These are phyloP conservation scores for Colletotrichum spinosum DNA, from an alignment of 2,329 filamentous ascomycete genomes.

Conservation along the genomic window DNA sequence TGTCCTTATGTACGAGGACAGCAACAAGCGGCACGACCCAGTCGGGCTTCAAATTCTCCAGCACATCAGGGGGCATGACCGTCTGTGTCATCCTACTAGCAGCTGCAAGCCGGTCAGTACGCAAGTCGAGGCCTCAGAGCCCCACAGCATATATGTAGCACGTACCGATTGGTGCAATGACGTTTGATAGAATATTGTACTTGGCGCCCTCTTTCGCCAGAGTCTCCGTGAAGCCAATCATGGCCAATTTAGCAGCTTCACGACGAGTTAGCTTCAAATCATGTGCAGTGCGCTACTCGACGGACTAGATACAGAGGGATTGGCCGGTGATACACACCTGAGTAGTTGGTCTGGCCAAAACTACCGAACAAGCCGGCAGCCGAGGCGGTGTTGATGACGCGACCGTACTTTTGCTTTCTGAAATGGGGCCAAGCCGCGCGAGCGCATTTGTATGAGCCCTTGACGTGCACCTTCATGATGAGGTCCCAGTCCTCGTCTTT, in stretches of 20 bases:
- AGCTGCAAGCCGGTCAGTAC: slow-evolving; percentile 58
- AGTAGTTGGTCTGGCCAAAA: slow-evolving; percentile 97
- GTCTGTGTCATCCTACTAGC: slow-evolving; percentile 96
- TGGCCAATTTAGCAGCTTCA: slow-evolving; percentile 87
- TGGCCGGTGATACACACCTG: slow-evolving; percentile 60
- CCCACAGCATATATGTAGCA: slow-evolving; percentile 31
- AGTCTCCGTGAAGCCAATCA: slow-evolving; percentile 98
- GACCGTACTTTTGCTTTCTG: slow-evolving; percentile 97
- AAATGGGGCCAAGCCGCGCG: slow-evolving; percentile 97
- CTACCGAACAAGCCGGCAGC: slow-evolving; percentile 94
- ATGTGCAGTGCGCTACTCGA: too few relatives aligned
- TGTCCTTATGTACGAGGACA: slow-evolving; percentile 86
- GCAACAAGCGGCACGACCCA: slow-evolving; percentile 97
- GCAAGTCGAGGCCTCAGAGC: neutral
- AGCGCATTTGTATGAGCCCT: slow-evolving; percentile 94
- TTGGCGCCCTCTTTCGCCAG: slow-evolving; percentile 97
- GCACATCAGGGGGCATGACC: slow-evolving; percentile 92
- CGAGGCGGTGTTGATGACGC: slow-evolving; percentile 97
- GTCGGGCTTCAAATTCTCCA: slow-evolving; percentile 87
- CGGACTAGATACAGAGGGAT: neutral
- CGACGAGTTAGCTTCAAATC: slow-evolving; percentile 10
- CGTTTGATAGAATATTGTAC: slow-evolving; percentile 97
- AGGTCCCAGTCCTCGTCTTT: slow-evolving; percentile 97
- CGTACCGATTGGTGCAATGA: slow-evolving; percentile 85
- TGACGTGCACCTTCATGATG: slow-evolving; percentile 91